These are phyloP conservation scores for Teunomyces barrocoloradensis DNA, from an alignment of 805 yeast genomes.

Conservation along the genomic window DNA sequence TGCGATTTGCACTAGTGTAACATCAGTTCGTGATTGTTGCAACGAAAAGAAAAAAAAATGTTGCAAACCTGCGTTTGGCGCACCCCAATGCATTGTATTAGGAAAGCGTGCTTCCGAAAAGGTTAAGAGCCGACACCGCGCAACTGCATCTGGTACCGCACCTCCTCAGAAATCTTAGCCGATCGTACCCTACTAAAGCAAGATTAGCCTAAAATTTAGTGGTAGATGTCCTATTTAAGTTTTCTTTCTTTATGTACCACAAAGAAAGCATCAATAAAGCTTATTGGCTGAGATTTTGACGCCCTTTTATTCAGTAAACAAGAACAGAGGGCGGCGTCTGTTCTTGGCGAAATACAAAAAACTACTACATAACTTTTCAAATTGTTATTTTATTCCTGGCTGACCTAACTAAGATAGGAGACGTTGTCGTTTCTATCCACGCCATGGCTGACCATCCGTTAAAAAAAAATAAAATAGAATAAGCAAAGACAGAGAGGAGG, in stretches of 20 bases:
- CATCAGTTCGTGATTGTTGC: background rate
- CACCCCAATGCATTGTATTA: background rate
- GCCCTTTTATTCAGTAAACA: background rate
- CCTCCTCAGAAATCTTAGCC: background rate
- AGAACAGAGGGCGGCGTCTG: too few species aligned
- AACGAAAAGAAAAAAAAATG: background rate
- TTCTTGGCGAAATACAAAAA: too few species aligned
- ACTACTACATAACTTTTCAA: too few species aligned
- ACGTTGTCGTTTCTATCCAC: too few species aligned
- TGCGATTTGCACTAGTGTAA: background rate
- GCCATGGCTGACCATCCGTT: too few species aligned
- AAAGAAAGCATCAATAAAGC: background rate
- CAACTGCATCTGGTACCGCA: background rate
- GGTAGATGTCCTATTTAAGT: background rate
- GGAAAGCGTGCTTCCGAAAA: constrained; percentile 1
- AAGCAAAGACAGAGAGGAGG: too few species aligned
- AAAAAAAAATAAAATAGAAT: too few species aligned
- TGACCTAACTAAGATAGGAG: too few species aligned
- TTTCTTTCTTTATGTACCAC: background rate
- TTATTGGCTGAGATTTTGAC: background rate
- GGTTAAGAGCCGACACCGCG: constrained; percentile 1
- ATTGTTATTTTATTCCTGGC: too few species aligned
- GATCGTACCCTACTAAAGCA: background rate
- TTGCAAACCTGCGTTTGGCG: constrained; percentile 1
- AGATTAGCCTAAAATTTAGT: background rate